phyloP scores from a whole-genome alignment of 2,329 filamentous ascomycete genomes.

The Ascochyta lentis region DNA sequence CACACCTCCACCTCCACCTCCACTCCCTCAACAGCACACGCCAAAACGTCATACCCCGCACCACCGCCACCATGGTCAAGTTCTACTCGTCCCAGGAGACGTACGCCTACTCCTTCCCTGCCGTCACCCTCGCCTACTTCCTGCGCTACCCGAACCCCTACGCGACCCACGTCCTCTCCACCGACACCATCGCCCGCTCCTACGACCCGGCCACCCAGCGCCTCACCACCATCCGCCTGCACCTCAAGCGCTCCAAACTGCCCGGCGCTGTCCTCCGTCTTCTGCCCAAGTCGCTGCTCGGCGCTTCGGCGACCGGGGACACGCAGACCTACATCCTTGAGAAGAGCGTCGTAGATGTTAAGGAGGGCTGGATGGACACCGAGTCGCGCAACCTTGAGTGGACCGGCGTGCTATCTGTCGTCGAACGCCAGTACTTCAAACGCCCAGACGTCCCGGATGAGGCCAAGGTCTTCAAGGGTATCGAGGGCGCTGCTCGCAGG shows the following conservation, averaged over 20 bases:
- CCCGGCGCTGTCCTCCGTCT: constrained; percentile 77
- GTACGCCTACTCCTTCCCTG: constrained; percentile 82
- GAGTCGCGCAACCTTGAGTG: constrained; percentile 84
- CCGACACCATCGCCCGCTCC: constrained; percentile 78
- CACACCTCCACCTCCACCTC: constrained; percentile 2
- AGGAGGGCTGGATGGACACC: constrained; percentile 81
- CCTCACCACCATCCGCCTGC: constrained; percentile 78
- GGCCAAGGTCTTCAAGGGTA: constrained; percentile 37
- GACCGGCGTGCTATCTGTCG: constrained; percentile 78
- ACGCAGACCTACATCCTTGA: constrained; percentile 83
- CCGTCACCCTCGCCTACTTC: constrained; percentile 88
- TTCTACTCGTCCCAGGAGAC: constrained; percentile 66
- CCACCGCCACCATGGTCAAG: constrained; percentile 54
- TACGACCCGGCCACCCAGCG: constrained; percentile 77
- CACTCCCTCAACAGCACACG: constrained; percentile 7
- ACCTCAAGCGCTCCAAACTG: constrained; percentile 81
- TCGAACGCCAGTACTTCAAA: constrained; percentile 76
- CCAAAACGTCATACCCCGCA: background rate
- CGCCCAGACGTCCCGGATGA: constrained; percentile 48
- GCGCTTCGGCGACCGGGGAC: constrained; percentile 63
- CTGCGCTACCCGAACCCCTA: constrained; percentile 89
- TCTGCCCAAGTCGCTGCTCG: constrained; percentile 72
- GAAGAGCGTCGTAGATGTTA: constrained; percentile 78
- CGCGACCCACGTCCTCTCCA: constrained; percentile 80
- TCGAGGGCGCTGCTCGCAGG: constrained; percentile 40